Evolutionary conservation across 495 filamentous ascomycete species (phyloP).

Genomic region (Aspergillus sclerotioniger): DNA sequence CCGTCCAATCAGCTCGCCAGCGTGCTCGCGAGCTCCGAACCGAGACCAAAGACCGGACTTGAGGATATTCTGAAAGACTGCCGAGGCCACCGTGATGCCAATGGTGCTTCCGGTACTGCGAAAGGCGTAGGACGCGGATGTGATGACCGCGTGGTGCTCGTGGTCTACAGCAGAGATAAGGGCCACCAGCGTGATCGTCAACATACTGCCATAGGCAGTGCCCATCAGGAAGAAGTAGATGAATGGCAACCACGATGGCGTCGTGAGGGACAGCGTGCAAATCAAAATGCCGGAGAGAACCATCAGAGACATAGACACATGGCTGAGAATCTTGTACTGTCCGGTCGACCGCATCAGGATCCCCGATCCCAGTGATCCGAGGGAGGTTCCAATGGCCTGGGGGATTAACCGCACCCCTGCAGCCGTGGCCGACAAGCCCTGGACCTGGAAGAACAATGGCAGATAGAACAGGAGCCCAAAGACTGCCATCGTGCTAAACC

Average conservation of each 20-base stretch:
- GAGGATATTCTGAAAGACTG: conserved; percentile 74
- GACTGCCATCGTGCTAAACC: conserved; percentile 57
- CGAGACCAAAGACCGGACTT: conserved; percentile 60
- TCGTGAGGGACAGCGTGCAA: conserved; percentile 55
- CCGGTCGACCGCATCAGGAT: conserved; percentile 77
- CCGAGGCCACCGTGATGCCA: conserved; percentile 73
- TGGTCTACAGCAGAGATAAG: conserved; percentile 81
- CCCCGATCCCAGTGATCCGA: conserved; percentile 68
- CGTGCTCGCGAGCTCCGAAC: conserved; percentile 65
- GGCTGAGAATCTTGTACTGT: conserved; percentile 60
- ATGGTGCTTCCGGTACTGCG: conserved; percentile 80
- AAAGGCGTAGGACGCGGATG: conserved; percentile 79
- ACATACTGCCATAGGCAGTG: conserved; percentile 69
- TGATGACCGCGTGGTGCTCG: conserved; percentile 79
- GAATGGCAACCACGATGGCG: conserved; percentile 61
- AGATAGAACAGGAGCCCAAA: conserved; percentile 68
- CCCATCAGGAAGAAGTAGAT: conserved; percentile 69
- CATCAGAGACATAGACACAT: conserved; percentile 51
- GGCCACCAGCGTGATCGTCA: conserved; percentile 76
- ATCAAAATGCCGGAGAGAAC: conserved; percentile 47
- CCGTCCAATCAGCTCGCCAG: conserved; percentile 63
- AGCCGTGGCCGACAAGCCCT: conserved; percentile 65
- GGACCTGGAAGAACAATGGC: conserved; percentile 80
- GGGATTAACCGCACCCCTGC: conserved; percentile 73
- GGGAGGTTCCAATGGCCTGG: conserved; percentile 60